Evolutionary conservation across 805 yeast species (phyloP).

Genomic region (Cyberlindnera japonica): DNA sequence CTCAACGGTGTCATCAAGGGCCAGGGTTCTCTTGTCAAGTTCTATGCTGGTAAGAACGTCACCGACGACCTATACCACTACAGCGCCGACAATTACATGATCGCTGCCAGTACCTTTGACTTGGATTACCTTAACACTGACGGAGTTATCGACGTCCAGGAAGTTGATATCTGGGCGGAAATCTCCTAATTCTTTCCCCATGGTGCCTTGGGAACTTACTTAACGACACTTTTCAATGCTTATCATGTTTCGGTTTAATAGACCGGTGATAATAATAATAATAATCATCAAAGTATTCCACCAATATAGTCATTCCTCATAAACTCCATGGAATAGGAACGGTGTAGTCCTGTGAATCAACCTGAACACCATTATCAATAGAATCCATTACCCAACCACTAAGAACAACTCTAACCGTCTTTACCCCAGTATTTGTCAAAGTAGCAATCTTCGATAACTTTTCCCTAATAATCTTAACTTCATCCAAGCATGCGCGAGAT

Average conservation of each 20-base stretch:
- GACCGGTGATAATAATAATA: too few species aligned
- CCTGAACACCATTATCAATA: slow-evolving; percentile 30
- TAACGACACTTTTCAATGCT: too few species aligned
- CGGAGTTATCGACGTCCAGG: slow-evolving; percentile 3
- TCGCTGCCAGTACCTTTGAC: slow-evolving; percentile 24
- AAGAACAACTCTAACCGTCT: slow-evolving; percentile 33
- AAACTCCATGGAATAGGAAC: slow-evolving; percentile 8
- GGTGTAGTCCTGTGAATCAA: slow-evolving; percentile 32
- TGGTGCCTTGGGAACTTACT: too few species aligned
- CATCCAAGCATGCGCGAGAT: background rate
- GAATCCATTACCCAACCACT: slow-evolving; percentile 35
- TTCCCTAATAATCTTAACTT: background rate
- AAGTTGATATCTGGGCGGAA: slow-evolving; percentile 6
- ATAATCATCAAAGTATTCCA: too few species aligned
- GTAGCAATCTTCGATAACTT: slow-evolving; percentile 7
- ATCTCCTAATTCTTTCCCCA: background rate
- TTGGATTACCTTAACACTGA: slow-evolving; percentile 1
- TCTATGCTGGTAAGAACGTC: slow-evolving; percentile 42
- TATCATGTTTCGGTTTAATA: too few species aligned
- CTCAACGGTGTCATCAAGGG: slow-evolving; percentile 27
- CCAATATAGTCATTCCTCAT: slow-evolving; percentile 1
- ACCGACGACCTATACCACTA: slow-evolving; percentile 38
- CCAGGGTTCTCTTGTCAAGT: slow-evolving; percentile 27
- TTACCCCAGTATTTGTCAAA: slow-evolving; percentile 11
- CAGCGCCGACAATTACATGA: slow-evolving; percentile 29